Conservation (phyloP, 2,329 filamentous ascomycete species). For the Mariannaea sp. region DNA sequence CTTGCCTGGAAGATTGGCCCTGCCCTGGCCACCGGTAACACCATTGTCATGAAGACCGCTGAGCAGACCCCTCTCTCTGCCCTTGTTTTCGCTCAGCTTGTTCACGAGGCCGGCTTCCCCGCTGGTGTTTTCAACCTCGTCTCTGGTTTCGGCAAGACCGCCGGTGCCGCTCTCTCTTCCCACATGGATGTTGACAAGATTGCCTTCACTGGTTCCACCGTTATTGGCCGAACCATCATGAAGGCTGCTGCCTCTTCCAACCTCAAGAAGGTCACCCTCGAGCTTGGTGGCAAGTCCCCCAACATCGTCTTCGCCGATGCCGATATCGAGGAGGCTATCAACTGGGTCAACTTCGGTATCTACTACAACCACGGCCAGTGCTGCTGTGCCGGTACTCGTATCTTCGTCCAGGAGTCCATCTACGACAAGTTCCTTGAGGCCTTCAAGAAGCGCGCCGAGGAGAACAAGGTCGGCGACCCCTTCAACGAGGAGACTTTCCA, state of each 20-base stretch:
- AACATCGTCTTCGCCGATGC: constrained; percentile 82
- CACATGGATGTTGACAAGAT: constrained; percentile 86
- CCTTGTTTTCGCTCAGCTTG: constrained; percentile 65
- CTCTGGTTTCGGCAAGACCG: constrained; percentile 77
- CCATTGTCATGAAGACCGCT: constrained; percentile 73
- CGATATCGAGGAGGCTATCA: constrained; percentile 76
- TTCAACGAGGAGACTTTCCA: constrained; percentile 82
- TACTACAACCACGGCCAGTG: constrained; percentile 69
- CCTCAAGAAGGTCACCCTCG: constrained; percentile 81
- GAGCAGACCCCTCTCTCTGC: constrained; percentile 77
- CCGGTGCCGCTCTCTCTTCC: constrained; percentile 74
- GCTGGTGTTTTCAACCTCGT: constrained; percentile 77
- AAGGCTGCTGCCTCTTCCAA: constrained; percentile 78
- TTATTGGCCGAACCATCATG: constrained; percentile 76
- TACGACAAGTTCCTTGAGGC: constrained; percentile 84
- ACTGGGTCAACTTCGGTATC: constrained; percentile 76
- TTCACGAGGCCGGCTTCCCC: constrained; percentile 80
- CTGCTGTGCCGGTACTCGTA: constrained; percentile 78
- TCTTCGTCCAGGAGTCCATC: constrained; percentile 85
- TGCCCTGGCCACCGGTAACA: constrained; percentile 74
- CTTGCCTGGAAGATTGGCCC: constrained; percentile 81
- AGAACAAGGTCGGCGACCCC: constrained; percentile 83
- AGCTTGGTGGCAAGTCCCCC: constrained; percentile 80
- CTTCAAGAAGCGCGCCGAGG: constrained; percentile 76
- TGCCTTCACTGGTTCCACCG: constrained; percentile 79